Evolutionary conservation across 257 asterid genomes (phyloP), one percentile per base, ranked within the genome.

Genomic region (Fraxinus excelsior): DNA sequence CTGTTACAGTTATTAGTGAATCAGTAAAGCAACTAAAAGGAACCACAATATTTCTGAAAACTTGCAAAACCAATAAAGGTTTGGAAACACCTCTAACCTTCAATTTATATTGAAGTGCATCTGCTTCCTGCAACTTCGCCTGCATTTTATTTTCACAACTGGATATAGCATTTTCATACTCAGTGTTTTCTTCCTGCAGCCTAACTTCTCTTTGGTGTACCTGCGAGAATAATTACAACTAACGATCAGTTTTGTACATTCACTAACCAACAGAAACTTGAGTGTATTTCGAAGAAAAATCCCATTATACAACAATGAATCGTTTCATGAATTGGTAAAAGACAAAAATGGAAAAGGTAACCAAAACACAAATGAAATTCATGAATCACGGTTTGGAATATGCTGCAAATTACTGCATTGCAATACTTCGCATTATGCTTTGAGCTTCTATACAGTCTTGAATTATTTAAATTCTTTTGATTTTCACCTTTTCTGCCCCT

Each of bases 121-220:
- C 88, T 51, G 94, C 93, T 81, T 93, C 99, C 78, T 85, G 88
- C 78, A 86, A 67, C 85, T 85, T 90, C 84, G 87, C 98, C 89
- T 77, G 90, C 66, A 95, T 87, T 82, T 90, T 95, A 75, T 56
- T 82, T 84, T 91, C 92, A 73, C 88, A 91, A 87, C 72, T 82
- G 6, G 90, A 85, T 78, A 95, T 89, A 67, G 91, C 89, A 60
- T 83, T 82, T 78, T 91, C 90, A 72, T 90, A 95, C 86, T 93
- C 97, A 3, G 83, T 91, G 84, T 95, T 93, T 84, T 93, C 99
- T 81, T 93, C 93, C 85, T 60, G 94, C 85, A 95, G 82, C 53
- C 90, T 87, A 73, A 85, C 76, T 83, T 88, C 98, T 79, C 98
- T 91, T 78, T 77, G 82, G 60, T 93, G 97, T 29, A 89, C 85